Evolutionary conservation across 768 basidiomycete species (phyloP), one percentile per base, ranked within the genome.

Genomic region (Punctularia strigosozonata): DNA sequence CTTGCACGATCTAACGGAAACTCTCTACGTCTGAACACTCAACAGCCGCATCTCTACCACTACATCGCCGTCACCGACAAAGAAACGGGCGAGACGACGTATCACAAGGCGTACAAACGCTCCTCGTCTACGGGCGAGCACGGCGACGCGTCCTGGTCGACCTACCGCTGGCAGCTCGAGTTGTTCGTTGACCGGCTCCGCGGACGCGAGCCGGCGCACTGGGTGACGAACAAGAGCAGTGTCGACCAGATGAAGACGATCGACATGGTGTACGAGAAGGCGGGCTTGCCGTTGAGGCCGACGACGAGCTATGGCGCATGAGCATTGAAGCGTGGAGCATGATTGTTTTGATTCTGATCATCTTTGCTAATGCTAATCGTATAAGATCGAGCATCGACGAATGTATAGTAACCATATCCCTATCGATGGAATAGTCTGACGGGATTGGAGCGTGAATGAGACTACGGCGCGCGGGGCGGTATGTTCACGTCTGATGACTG

Each of bases 101-200:
- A 73, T 5, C 45, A 46, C 46, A 53, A 46, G 40, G 41, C 46
- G 28, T 47, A 64, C 52, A 17, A 66, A 60, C 47, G 42, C 40
- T 37, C 46, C 21, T 31, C 39, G 41, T 8, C 49, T 46, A 30
- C 60, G 60, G 33, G 48, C 39, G 31, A 28, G 25, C 62, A 68
- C 39, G 75, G 75, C 17, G 66, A 77, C 51, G 59, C 60, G 6
- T 75, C 71, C 68, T 81, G 76, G 76, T 59, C 69, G 25, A 69
- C 75, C 18, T 70, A 63, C 41, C 52, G 63, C 26, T 34, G 19
- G 12, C 77, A 80, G 53, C 55, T 80, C 25, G 76, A 80, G 55
- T 73, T 71, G 5, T 79, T 79, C 40, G 69, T 80, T 6, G 71
- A 82, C 48, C 66, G 62, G 50, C 43, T 81, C 32, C 61, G 61